Evolutionary conservation across 1,139 yeast species (phyloP).

Genomic region (Arxiozyma slooffiae): DNA sequence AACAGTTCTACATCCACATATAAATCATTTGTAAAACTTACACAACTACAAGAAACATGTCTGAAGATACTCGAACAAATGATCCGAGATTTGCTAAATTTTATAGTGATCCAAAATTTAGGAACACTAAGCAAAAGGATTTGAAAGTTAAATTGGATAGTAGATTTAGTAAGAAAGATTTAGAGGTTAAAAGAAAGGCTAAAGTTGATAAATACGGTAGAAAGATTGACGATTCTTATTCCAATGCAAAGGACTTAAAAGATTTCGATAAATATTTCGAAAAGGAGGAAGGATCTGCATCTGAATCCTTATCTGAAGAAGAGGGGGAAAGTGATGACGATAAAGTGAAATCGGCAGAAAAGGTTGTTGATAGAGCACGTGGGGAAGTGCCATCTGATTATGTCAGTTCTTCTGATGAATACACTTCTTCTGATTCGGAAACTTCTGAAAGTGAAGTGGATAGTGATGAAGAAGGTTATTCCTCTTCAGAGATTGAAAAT

Average conservation of each 20-base stretch:
- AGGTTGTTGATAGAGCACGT: constrained; percentile 51
- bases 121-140: constrained; percentile 58
- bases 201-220: constrained; percentile 85
- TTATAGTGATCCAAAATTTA: constrained; percentile 83
- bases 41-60: not conserved
- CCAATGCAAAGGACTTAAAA: constrained; percentile 33
- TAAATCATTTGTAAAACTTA: not conserved
- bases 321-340: constrained; percentile 21
- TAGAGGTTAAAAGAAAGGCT: constrained; percentile 45
- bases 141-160: constrained; percentile 75
- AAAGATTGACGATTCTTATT: constrained; percentile 36
- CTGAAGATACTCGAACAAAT: constrained; percentile 26
- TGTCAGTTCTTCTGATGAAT: constrained; percentile 35
- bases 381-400: constrained; percentile 45
- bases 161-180: constrained; percentile 69
- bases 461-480: constrained; percentile 33
- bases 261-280: constrained; percentile 58
- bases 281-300: constrained; percentile 23
- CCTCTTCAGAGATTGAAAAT: constrained; percentile 45
- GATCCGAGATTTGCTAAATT: constrained; percentile 76
- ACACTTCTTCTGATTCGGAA: constrained; percentile 36
- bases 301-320: constrained; percentile 12
- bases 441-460: constrained; percentile 31
- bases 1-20: not conserved
- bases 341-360: constrained; percentile 15